Conservation (phyloP, 2,329 filamentous ascomycete species). For the Ascochyta rabiei region DNA sequence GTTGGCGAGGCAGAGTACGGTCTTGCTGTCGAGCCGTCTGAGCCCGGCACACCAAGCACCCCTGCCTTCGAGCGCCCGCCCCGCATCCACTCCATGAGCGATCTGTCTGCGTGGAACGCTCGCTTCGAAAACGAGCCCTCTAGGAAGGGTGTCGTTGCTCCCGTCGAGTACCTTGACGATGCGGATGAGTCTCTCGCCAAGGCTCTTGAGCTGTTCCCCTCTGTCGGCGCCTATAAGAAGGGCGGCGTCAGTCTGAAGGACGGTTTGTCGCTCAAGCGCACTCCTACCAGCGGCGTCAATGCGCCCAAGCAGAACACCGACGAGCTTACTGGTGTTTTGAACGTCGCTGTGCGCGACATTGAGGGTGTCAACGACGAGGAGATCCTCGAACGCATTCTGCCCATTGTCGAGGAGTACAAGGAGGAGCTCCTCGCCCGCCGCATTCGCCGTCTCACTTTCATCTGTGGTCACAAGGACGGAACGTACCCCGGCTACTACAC, state of each 20-base stretch:
- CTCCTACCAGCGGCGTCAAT: slow-evolving; percentile 50
- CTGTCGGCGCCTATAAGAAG: slow-evolving; percentile 61
- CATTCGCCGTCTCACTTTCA: slow-evolving; percentile 91
- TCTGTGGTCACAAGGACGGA: slow-evolving; percentile 92
- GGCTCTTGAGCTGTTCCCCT: slow-evolving; percentile 82
- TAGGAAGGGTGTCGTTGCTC: slow-evolving; percentile 92
- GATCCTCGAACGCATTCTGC: slow-evolving; percentile 74
- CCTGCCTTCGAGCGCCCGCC: slow-evolving; percentile 71
- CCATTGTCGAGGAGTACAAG: slow-evolving; percentile 80
- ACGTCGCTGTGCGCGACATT: slow-evolving; percentile 87
- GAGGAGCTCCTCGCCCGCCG: slow-evolving; percentile 80
- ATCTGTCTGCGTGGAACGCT: slow-evolving; percentile 86
- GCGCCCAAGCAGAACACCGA: slow-evolving; percentile 64
- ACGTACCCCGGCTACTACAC: slow-evolving; percentile 98
- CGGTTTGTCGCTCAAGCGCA: slow-evolving; percentile 68
- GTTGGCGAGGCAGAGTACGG: slow-evolving; percentile 91
- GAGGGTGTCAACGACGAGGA: slow-evolving; percentile 84
- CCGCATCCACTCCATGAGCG: slow-evolving; percentile 91
- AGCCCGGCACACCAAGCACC: slow-evolving; percentile 72
- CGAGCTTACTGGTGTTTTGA: slow-evolving; percentile 89
- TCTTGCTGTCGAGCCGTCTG: slow-evolving; percentile 76
- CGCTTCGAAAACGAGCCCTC: slow-evolving; percentile 75
- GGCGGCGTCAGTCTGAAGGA: slow-evolving; percentile 50
- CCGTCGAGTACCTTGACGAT: slow-evolving; percentile 92
- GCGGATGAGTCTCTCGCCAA: slow-evolving; percentile 84